phyloP scores from a whole-genome alignment of 1,284 basidiomycete species.

The Coniferiporia sulphurascens region DNA sequence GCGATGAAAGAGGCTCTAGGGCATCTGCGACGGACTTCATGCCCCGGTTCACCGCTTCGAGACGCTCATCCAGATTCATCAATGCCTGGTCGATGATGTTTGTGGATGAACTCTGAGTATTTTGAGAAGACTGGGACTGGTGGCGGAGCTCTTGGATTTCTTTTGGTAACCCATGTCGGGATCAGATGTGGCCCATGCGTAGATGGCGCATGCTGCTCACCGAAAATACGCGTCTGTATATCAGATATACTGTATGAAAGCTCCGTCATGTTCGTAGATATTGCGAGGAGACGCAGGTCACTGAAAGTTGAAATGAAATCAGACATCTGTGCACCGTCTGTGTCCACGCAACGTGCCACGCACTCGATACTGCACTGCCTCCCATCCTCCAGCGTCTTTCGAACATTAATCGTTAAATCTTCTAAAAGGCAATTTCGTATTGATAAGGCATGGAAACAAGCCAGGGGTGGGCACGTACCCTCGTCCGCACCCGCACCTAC shows the following conservation, averaged over 20 bases:
- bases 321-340: neutral
- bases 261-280: conserved; percentile 81
- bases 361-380: conserved; percentile 52
- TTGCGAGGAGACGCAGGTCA: conserved; percentile 65
- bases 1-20: conserved; percentile 49
- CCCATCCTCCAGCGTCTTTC: conserved; percentile 38
- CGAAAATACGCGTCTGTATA: conserved; percentile 83
- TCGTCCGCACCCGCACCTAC: conserved; percentile 8
- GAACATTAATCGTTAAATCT: conserved; percentile 61
- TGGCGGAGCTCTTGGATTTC: conserved; percentile 84
- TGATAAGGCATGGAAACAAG: neutral
- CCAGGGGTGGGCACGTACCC: neutral
- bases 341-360: conserved; percentile 18
- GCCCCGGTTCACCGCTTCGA: conserved; percentile 69
- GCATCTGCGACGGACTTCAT: conserved; percentile 62
- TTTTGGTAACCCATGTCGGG: conserved; percentile 27
- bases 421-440: conserved; percentile 37
- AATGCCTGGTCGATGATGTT: conserved; percentile 76
- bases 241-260: conserved; percentile 78
- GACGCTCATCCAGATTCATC: conserved; percentile 71
- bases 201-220: conserved; percentile 36
- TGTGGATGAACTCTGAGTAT: conserved; percentile 47
- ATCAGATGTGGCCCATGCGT: conserved; percentile 9
- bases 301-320: conserved; percentile 33
- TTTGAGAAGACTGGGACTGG: conserved; percentile 64